Base-by-base conservation (phyloP, 768 basidiomycete genomes). In the Tricholoma terreum region DNA sequence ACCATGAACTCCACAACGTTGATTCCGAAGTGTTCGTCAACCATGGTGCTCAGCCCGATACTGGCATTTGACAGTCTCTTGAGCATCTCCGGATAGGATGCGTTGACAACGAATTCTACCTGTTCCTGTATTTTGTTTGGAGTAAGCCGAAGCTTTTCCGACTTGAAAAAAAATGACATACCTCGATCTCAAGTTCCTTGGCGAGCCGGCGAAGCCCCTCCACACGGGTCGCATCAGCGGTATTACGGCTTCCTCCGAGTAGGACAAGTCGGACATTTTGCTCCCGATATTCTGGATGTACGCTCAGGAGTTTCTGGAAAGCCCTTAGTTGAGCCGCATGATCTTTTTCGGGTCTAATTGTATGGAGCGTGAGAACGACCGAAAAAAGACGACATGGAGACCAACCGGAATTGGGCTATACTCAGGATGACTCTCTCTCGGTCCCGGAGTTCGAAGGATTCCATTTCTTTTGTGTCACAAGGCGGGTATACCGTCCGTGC, bases 1-100 rank as follows among this genome's bases (percentile, higher is more conserved):
- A 91, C 95, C 95, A 98, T 96, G 64, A 91, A 96, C 70, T 99
- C 96, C 7, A 99, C 96, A 35, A 99, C 81, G 63, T 94, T 97
- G 69, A 99, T 98, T 2, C 97, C 96, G 60, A 98, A 99, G 69
- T 99, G 96, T 71, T 99, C 96, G 66, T 98, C 94, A 0, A 94
- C 82, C 96, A 99, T 99, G 12, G 96, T 97, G 66, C 92, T 95
- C 22, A 98, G 68, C 0, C 96, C 95, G 14, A 98, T 80, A 59
- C 87, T 90, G 1, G 94, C 85, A 45, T 74, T 74, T 6, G 87
- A 84, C 2, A 99, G 77, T 80, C 88, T 86, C 5, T 70, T 65
- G 3, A 94, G 79, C 58, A 98, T 80, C 24, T 79, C 80, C 0
- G 84, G 67, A 61, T 89, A 98, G 4, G 89, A 75, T 0, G 90